Evolutionary conservation across 176 grass and related monocot genomes (phyloP), one percentile per base, ranked within the genome.

Genomic region (Musa troglodytarum): DNA sequence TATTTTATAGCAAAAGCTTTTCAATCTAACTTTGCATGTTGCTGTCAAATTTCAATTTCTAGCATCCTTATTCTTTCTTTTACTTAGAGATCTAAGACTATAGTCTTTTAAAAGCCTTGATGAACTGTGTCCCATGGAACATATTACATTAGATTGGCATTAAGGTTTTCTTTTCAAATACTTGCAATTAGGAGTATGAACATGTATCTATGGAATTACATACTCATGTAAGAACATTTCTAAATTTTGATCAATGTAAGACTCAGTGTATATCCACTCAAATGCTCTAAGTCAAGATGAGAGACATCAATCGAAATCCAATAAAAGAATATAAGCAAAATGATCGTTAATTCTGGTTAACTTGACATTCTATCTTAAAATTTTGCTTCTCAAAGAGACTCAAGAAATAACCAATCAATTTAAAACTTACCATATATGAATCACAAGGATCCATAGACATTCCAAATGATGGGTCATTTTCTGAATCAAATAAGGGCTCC

Each of bases 401-500:
- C 62, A 55, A 50, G 43, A 8, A 66, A 55, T 23, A 68, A 51
- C 24, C 13, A 0, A 23, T 17, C 19, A 1, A 26, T 22, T 17
- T 19, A 43, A 43, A 63, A 59, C 67, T 86, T 80, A 98, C 94
- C 82, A 71, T 50, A 28, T 89, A 93, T 54, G 94, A 98, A 29
- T 91, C 84, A 22, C 75, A 88, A 14, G 80, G 75, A 56, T 91
- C 86, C 52, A 85, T 23, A 26, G 86, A 68, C 10, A 73, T 55
- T 73, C 82, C 75, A 66, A 69, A 69, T 10, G 82, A 85, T 28
- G 74, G 55, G 11, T 73, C 84, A 10, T 71, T 82, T 28, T 86
- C 84, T 16, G 85, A 86, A 50, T 89, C 88, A 61, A 98, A 98
- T 65, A 98, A 76, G 53, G 90, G 94, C 15, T 89, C 82, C 73